Conservation (phyloP, 2,329 filamentous ascomycete genomes). For the Phyllosticta citribraziliensis region DNA sequence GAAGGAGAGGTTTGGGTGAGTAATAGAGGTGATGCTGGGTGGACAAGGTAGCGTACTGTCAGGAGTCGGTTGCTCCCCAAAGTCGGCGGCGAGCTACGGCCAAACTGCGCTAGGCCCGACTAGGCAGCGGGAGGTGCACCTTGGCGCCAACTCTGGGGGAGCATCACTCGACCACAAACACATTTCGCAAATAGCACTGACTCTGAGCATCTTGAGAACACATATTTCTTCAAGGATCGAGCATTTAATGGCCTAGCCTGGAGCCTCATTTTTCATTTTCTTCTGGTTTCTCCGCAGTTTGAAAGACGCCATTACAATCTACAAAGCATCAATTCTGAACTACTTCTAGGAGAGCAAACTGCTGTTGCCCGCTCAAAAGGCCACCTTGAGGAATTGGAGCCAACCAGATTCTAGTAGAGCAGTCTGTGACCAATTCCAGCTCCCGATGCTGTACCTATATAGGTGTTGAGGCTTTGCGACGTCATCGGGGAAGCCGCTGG, state of each 20-base stretch:
- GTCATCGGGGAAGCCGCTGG: neutral
- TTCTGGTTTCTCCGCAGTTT: no score
- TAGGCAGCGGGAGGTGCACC: neutral
- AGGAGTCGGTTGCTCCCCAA: constrained; percentile 8
- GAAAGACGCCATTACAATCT: no score
- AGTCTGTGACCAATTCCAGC: no score
- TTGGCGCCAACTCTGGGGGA: neutral
- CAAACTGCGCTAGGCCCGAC: constrained; percentile 1
- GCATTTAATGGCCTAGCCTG: no score
- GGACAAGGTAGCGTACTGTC: constrained; percentile 2
- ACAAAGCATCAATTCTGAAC: no score
- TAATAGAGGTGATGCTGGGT: constrained; percentile 3
- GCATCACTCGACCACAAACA: neutral
- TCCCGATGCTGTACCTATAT: neutral
- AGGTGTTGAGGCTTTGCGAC: neutral
- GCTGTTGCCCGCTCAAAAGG: no score
- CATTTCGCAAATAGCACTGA: neutral
- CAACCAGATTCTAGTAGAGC: no score
- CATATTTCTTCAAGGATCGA: no score
- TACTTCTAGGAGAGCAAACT: no score
- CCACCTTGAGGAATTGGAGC: no score
- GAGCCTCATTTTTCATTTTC: no score
- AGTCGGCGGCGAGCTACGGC: constrained; percentile 8
- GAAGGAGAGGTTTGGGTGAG: constrained; percentile 5
- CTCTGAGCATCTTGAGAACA: neutral